phyloP scores from a whole-genome alignment of 768 basidiomycete species.

The Russula emetica region DNA sequence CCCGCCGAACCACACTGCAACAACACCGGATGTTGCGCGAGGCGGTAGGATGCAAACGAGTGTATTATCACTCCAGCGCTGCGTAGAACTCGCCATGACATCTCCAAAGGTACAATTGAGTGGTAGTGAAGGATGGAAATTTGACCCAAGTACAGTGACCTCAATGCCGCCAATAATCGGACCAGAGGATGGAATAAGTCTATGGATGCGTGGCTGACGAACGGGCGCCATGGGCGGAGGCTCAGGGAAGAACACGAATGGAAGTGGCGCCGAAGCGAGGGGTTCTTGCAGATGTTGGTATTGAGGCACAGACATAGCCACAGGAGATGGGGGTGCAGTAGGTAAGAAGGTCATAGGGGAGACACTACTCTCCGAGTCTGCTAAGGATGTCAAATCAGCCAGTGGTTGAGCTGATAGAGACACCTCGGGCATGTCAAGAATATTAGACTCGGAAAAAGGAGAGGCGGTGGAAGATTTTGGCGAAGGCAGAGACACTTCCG shows the following conservation, averaged over 20 bases:
- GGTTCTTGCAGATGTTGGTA: conserved; percentile 21
- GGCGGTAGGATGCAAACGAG: conserved; percentile 90
- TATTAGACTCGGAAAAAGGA: conserved; percentile 6
- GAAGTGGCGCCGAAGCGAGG: conserved; percentile 22
- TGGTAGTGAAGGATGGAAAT: conserved; percentile 73
- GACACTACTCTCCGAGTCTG: conserved; percentile 6
- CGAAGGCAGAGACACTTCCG: conserved; percentile 21
- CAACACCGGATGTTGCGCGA: conserved; percentile 71
- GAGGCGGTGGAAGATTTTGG: conserved; percentile 21
- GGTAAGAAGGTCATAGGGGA: conserved; percentile 28
- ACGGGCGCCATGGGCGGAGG: conserved; percentile 45
- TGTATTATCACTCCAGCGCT: conserved; percentile 89
- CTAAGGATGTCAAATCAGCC: neutral
- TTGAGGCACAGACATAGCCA: conserved; percentile 17
- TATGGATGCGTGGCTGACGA: conserved; percentile 71
- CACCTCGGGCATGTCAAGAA: conserved; percentile 16
- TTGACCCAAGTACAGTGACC: conserved; percentile 87
- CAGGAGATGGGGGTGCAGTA: conserved; percentile 30
- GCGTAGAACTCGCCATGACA: conserved; percentile 73
- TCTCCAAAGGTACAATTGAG: conserved; percentile 85
- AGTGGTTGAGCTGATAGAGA: neutral
- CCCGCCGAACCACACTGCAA: conserved; percentile 86
- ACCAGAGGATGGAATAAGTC: conserved; percentile 77
- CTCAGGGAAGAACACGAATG: conserved; percentile 52
- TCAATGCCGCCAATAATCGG: conserved; percentile 92